Base-by-base conservation (phyloP, 1,284 basidiomycete species). In the Apiotrichum gracile region DNA sequence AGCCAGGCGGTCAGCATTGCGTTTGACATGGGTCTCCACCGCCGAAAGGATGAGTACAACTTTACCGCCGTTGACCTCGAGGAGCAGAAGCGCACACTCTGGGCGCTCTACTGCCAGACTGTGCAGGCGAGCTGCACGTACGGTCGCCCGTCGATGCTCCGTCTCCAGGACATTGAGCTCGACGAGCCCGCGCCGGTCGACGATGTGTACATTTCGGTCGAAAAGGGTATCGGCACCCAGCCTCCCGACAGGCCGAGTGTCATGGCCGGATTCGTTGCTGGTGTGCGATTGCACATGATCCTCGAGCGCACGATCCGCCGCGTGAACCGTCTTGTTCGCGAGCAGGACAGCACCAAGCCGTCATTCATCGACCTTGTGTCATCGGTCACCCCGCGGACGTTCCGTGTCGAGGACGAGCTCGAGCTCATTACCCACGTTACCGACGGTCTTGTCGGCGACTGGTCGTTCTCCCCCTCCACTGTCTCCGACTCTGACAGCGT, bases 41-140 rank as follows among this genome's bases (percentile, higher is more conserved):
- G 64, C 16, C 53, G 60, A 12, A 61, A 60, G 48, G 63, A 63
- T 46, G 61, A 63, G 37, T 68, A 61, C 50, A 54, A 57, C 40
- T 68, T 68, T 43, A 52, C 55, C 14, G 61, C 61, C 5, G 57
- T 68, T 47, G 66, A 68, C 22, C 39, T 64, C 13, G 64, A 68
- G 41, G 64, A 65, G 26, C 62, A 64, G 19, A 68, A 64, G 44
- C 55, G 66, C 7, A 68, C 53, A 12, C 55, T 66, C 4, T 68
- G 66, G 66, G 66, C 66, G 9, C 48, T 68, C 16, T 68, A 68
- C 58, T 60, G 61, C 47, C 64, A 66, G 53, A 54, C 58, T n/a
- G 57, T 66, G 14, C 62, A 66, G 47, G 63, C 66, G 16, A 65
- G 63, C 42, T 63, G 60, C 40, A 65, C 64, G 25, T 68, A 60